Base-by-base conservation (phyloP, 2,329 filamentous ascomycete genomes). In the Monilinia laxa region DNA sequence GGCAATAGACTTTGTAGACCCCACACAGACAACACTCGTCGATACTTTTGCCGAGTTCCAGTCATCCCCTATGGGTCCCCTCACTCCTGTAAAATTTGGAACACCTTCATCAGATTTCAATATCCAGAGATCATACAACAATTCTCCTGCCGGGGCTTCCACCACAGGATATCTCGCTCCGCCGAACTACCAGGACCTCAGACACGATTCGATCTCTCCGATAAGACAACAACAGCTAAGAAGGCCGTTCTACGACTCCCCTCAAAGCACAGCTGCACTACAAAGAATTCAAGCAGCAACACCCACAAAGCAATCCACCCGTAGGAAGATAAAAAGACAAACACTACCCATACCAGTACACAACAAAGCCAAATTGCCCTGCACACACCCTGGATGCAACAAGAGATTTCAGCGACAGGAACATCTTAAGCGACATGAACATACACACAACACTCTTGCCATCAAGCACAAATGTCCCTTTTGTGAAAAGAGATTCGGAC, bases 391-490 rank as follows among this genome's bases (percentile, higher is more conserved):
- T 2, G 79, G 78, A 10, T 82, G 81, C 70, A 77, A 77, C 65
- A 78, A 78, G 10, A 78, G 78, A 6, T 83, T 83, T 72, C 80
- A 81, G 74, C 74, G 81, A 58, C 79, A 81, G 68, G 81, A 83
- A 69, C 81, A 83, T 66, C 73, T 82, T 23, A 81, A 82, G 74
- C 75, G 81, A 14, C 81, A 83, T 70, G 79, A 80, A 75, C 80
- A 78, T 72, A 81, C 77, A 20, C 80, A 82, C 14, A 4, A 55
- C n/a, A 53, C 38, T 4, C 35, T 66, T 9, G n/a, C 54, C 1
- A 54, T 64, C 11, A 62, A 23, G 3, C 68, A 64, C 54, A 47
- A 40, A 11, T 75, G 73, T 40, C 59, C 57, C 25, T 73, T 73
- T 35, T 75, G 73, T 51, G 2, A 52, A 1, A 70, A 70, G 18